A percentile compares a stretch with the other conserved stretches of the same genome.
Evolutionary conservation across 1,284 basidiomycete species (phyloP).

Genomic region (Mycena sp.): DNA sequence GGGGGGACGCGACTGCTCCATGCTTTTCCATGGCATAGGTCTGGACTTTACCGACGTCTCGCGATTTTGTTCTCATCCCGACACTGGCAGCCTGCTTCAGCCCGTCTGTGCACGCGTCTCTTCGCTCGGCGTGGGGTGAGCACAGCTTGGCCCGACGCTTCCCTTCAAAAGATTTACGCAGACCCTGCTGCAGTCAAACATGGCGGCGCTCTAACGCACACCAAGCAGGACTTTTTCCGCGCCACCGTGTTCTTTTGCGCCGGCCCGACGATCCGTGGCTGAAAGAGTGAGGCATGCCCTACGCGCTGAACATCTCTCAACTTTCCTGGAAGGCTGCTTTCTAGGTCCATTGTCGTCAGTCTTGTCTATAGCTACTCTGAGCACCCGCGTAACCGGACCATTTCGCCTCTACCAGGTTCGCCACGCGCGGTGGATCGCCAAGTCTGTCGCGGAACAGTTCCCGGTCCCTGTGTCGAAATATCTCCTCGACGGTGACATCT

Average conservation of each 20-base stretch:
- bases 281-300: conserved; percentile 39
- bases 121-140: conserved; percentile 47
- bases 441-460: conserved; percentile 52
- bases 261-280: conserved; percentile 49
- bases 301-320: background rate
- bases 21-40: conserved; percentile 19
- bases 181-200: conserved; percentile 40
- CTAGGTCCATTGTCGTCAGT: conserved; percentile 40
- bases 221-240: conserved; percentile 43
- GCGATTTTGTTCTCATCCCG: background rate
- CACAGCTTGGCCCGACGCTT: background rate
- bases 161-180: background rate
- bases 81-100: conserved; percentile 49
- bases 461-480: conserved; percentile 54
- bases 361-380: background rate
- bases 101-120: conserved; percentile 40
- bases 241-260: conserved; percentile 51
- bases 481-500: conserved; percentile 57
- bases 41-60: background rate
- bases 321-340: conserved; percentile 35
- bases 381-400: background rate
- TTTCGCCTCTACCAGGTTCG: conserved; percentile 44
- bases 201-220: conserved; percentile 47
- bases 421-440: conserved; percentile 54
- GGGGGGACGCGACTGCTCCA: background rate